phyloP scores from a whole-genome alignment of 441 rosid genomes.

The Gossypium trilobum region DNA sequence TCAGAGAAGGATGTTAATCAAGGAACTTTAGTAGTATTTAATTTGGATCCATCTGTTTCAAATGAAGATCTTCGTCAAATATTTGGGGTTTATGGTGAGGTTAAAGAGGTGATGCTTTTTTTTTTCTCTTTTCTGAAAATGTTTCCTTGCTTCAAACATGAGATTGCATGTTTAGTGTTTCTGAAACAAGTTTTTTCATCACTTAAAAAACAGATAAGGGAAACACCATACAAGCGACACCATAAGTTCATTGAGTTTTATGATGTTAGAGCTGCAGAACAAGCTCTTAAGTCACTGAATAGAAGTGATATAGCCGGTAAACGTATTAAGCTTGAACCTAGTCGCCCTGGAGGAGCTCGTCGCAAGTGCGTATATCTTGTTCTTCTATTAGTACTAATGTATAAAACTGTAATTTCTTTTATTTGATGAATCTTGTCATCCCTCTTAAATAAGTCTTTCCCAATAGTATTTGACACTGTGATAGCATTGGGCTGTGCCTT shows the following conservation, averaged over 20 bases:
- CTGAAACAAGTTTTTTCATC: conserved; percentile 15
- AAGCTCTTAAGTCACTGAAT: conserved; percentile 82
- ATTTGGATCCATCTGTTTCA: conserved; percentile 91
- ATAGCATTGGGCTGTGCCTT: neutral
- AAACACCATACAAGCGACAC: conserved; percentile 96
- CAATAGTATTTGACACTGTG: neutral
- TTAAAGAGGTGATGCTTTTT: conserved; percentile 68
- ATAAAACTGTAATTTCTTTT: neutral
- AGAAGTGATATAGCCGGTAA: conserved; percentile 95
- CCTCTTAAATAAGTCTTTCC: neutral
- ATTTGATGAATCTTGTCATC: neutral
- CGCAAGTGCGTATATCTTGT: conserved; percentile 50
- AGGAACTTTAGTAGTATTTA: conserved; percentile 90
- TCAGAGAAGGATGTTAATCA: conserved; percentile 97
- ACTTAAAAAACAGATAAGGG: conserved; percentile 70
- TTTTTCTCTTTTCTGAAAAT: too few relatives aligned
- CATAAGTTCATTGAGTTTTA: conserved; percentile 92
- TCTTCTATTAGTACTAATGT: neutral
- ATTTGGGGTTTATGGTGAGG: conserved; percentile 93
- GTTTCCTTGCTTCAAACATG: conserved; percentile 6
- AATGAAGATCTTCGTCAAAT: conserved; percentile 83
- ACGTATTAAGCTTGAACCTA: conserved; percentile 95
- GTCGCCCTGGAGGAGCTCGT: conserved; percentile 99
- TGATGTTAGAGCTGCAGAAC: conserved; percentile 93
- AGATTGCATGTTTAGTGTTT: conserved; percentile 12